Base-by-base conservation (phyloP, 257 asterid genomes). In the Scutellaria barbata region DNA sequence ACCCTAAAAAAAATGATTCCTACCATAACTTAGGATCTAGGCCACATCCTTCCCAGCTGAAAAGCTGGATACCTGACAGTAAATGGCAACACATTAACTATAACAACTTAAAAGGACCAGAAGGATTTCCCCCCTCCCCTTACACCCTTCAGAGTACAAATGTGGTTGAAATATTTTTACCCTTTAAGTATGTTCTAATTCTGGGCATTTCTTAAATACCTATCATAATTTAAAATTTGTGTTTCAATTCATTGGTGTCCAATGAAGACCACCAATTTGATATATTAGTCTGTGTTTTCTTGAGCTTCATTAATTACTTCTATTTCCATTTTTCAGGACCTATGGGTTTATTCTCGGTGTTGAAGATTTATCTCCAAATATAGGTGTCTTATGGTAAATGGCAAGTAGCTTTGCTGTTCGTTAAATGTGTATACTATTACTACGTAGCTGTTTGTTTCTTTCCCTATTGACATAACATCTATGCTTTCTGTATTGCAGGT, bases 281-380 rank as follows among this genome's bases (percentile, higher is more conserved):
- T 74, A 45, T 71, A 45, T 42, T 62, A 62, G 30, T 54, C 50
- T 35, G 37, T 46, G 61, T 66, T 72, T 43, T 16, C 33, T 60
- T 20, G 25, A 51, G 71, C 52, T 78, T 50, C 59, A 59, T 66
- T 70, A 71, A 71, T 71, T 61, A 40, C 66, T 64, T 65, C 57
- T 48, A 52, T 33, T 74, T 55, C 70, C 74, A 45, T 68, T 61
- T 60, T 86, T 81, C 92, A 94, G 98, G 91, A 89, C 98, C 66
- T 90, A 90, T 75, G 98, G 98, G 20, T 93, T 94, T 81, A 86
- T 85, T 73, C 95, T 94, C 74, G 86, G 90, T 35, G 87, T 89
- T 46, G 76, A 94, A 81, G 97, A 94, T 83, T 83, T 94, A 74
- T 90, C 98, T 72, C 98, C 98, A 74, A 92, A 95, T 76, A 89